Conservation (phyloP, 129 eudicot species). For the Centella asiatica region DNA sequence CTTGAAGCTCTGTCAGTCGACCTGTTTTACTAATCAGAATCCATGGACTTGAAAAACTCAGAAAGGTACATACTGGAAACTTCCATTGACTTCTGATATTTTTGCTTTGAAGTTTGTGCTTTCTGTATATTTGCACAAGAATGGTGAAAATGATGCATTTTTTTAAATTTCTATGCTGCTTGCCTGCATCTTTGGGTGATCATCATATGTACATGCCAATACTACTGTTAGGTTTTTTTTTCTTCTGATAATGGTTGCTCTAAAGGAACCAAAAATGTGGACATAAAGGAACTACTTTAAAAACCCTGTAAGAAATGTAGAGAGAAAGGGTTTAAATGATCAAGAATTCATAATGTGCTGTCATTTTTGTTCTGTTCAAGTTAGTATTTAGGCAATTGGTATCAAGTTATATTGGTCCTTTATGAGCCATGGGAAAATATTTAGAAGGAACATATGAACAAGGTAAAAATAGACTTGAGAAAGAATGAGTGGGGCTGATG, state of each 20-base stretch:
- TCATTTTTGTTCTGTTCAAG: background rate
- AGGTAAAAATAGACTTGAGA: background rate
- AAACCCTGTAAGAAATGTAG: background rate
- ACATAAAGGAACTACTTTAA: no score
- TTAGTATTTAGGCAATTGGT: background rate
- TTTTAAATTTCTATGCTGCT: background rate
- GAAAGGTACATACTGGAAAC: background rate
- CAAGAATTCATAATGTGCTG: background rate
- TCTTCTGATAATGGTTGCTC: background rate
- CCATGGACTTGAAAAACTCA: conserved; percentile 23
- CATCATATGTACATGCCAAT: background rate
- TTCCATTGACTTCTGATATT: no score
- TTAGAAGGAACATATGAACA: no score
- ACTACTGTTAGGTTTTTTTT: no score
- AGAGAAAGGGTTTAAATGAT: background rate
- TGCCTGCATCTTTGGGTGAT: background rate
- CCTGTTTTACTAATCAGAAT: no score
- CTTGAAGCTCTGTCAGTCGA: no score
- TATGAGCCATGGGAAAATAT: background rate
- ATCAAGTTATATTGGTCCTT: background rate
- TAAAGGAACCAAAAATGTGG: background rate
- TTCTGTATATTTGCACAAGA: no score
- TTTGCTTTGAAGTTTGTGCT: no score
- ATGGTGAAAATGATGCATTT: no score
- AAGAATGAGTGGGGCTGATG: background rate